A percentile compares a stretch with the other conserved stretches of the same genome.
Evolutionary conservation across 805 yeast genomes (phyloP).

Genomic region (Wickerhamiella azymoides): DNA sequence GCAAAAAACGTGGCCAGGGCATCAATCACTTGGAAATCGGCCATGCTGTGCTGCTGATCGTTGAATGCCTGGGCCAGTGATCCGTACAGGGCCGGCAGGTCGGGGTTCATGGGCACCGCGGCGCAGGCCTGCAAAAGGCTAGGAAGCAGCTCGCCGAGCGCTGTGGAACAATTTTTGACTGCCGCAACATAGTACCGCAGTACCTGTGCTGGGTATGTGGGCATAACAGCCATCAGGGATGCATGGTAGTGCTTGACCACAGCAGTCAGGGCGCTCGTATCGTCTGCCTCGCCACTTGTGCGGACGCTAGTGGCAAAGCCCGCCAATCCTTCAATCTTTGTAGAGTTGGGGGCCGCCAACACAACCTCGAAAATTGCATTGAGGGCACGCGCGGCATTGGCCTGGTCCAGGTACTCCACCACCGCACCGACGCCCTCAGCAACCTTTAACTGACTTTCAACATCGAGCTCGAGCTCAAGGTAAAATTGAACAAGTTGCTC

Average conservation of each 20-base stretch:
- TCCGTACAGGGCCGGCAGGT: constrained; percentile 14
- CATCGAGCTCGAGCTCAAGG: constrained; percentile 44
- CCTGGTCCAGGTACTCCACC: constrained; percentile 29
- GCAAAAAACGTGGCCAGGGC: constrained; percentile 17
- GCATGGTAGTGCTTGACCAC: constrained; percentile 11
- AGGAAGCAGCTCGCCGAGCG: constrained; percentile 8
- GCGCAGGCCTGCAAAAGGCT: constrained; percentile 4
- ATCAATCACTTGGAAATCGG: constrained; percentile 28
- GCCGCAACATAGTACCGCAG: constrained; percentile 13
- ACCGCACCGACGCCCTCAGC: constrained; percentile 86
- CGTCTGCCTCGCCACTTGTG: constrained; percentile 39
- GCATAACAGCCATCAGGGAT: constrained; percentile 8
- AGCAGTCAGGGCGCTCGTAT: constrained; percentile 23
- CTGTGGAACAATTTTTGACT: constrained; percentile 12
- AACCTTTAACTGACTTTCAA: constrained; percentile 59
- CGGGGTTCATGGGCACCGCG: constrained; percentile 8
- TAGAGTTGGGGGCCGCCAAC: constrained; percentile 29
- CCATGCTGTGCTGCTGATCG: constrained; percentile 22
- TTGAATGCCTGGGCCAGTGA: constrained; percentile 13
- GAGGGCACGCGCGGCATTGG: constrained; percentile 32
- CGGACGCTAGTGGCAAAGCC: constrained; percentile 54
- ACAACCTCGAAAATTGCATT: constrained; percentile 67
- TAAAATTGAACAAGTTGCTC: constrained; percentile 69
- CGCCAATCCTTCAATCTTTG: constrained; percentile 29
- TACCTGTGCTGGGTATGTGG: neutral